These are phyloP conservation scores for Tilletia setariae DNA, from an alignment of 1,284 basidiomycete genomes.

Conservation along the genomic window DNA sequence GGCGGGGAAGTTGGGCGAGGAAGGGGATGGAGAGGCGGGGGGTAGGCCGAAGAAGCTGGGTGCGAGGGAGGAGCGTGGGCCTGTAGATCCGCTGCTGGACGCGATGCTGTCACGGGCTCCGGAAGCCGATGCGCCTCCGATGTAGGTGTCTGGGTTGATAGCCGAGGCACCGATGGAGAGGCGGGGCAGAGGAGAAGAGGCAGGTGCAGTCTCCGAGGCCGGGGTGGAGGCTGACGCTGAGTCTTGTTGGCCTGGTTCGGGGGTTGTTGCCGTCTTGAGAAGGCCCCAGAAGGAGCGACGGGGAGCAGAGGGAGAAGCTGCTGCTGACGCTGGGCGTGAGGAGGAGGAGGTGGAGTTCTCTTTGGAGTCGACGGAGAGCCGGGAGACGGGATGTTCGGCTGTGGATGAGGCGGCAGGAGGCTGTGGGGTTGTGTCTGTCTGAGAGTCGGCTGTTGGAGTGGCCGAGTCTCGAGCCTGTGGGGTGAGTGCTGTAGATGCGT, in stretches of 20 bases:
- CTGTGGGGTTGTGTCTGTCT: too few species aligned
- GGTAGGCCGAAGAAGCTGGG: slow-evolving; percentile 5
- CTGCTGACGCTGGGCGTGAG: neutral
- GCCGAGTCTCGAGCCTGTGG: too few species aligned
- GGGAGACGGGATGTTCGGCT: neutral
- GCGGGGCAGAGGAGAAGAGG: neutral
- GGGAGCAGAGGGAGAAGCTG: neutral
- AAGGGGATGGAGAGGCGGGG: neutral
- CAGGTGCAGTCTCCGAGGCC: neutral
- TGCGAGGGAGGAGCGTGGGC: neutral
- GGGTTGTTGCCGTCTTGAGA: neutral
- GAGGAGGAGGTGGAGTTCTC: neutral
- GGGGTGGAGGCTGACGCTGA: neutral
- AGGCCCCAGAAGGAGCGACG: slow-evolving; percentile 8
- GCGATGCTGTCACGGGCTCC: neutral
- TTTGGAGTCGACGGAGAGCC: neutral
- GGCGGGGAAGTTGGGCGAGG: neutral
- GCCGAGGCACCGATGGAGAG: neutral
- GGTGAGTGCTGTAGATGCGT: too few species aligned
- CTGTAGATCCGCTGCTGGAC: neutral
- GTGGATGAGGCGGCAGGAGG: too few species aligned
- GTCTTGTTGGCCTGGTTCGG: neutral
- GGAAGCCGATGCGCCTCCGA: neutral
- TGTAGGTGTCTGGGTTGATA: neutral
- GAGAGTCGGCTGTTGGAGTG: too few species aligned